Evolutionary conservation across 306 rosid genomes (phyloP).

Genomic region (Malus domestica): ASM211411v1 NC_041801.1:16153501-16154000

Average conservation of each 20-base stretch:
- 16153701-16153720: conserved; percentile 17
- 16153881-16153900: conserved; percentile 1
- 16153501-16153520: neutral
- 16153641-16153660: conserved; percentile 63
- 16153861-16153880: neutral
- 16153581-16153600: conserved; percentile 73
- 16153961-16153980: conserved; percentile 84
- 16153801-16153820: neutral
- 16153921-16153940: conserved; percentile 66
- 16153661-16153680: conserved; percentile 9
- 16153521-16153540: conserved; percentile 6
- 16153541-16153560: conserved; percentile 57
- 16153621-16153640: conserved; percentile 99
- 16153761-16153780: neutral
- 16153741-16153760: neutral
- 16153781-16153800: neutral
- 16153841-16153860: neutral
- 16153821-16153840: neutral
- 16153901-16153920: conserved; percentile 17
- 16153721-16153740: neutral
- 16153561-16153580: conserved; percentile 59
- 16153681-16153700: neutral
- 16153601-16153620: conserved; percentile 92
- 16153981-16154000: conserved; percentile 39
- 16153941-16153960: conserved; percentile 81